These are phyloP conservation scores for Neopestalotiopsis sp. DNA, from an alignment of 2,329 filamentous ascomycete species.

Conservation along the genomic window DNA sequence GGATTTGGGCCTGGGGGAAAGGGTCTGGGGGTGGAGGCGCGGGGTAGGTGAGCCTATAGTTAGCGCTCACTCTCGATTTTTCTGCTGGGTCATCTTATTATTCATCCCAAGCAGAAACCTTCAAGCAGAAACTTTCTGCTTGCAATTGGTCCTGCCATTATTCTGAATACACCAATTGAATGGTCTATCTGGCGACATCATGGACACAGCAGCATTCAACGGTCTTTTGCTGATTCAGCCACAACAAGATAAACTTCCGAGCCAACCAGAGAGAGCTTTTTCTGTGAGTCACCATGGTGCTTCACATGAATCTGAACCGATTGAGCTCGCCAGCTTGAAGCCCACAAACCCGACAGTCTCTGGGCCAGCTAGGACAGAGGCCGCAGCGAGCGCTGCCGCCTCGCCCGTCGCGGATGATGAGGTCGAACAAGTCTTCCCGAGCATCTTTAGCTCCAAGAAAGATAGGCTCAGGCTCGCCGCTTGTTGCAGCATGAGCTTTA, in stretches of 20 bases:
- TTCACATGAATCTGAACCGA: slow-evolving; percentile 26
- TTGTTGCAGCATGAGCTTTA: slow-evolving; percentile 69
- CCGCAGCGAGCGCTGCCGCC: slow-evolving; percentile 58
- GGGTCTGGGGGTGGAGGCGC: no score
- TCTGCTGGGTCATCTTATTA: no score
- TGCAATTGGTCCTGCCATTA: no score
- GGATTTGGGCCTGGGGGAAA: no score
- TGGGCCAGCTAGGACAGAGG: slow-evolving; percentile 29
- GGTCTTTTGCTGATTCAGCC: slow-evolving; percentile 8
- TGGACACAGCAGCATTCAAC: slow-evolving; percentile 6
- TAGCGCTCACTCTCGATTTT: no score
- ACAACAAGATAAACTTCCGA: neutral
- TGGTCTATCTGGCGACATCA: neutral
- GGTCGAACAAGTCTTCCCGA: slow-evolving; percentile 56
- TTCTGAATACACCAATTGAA: no score
- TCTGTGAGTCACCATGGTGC: neutral
- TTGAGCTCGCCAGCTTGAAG: slow-evolving; percentile 36
- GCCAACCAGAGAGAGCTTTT: slow-evolving; percentile 5
- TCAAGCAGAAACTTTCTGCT: no score
- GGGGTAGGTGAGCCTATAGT: no score
- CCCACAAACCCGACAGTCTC: neutral
- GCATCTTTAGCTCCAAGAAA: slow-evolving; percentile 65
- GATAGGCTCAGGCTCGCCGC: slow-evolving; percentile 73
- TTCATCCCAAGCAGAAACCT: no score
- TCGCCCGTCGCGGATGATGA: slow-evolving; percentile 35